Evolutionary conservation across 1,284 basidiomycete genomes (phyloP), one percentile per base, ranked within the genome.

Genomic region (Takashimella koratensis): DNA sequence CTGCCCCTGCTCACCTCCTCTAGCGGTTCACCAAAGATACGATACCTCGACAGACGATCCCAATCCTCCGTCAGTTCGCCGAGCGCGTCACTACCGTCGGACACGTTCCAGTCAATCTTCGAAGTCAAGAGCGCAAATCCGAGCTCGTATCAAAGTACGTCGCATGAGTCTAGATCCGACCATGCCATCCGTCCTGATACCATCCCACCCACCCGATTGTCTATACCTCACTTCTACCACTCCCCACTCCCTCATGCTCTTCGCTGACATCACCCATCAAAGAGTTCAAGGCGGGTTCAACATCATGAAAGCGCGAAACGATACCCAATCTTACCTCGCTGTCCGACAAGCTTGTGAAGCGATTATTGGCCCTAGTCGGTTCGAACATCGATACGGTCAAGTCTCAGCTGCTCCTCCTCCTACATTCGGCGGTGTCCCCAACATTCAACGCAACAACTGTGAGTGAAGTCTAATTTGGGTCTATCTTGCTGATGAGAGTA

Each of bases 71-170:
- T n/a, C 23, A 43, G n/a, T 65, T 70, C 40, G 66, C 57, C 2
- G 53, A 59, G 10, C 51, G 46, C 16, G 58, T 70, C n/a, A n/a
- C n/a, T n/a, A n/a, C n/a, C n/a, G n/a, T 30, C 44, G 59, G 26
- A n/a, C n/a, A 2, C 39, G 47, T 3, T 49, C 63, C 0, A 47
- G 57, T 69, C 8, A 47, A 54, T 24, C 39, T 70, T 2, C 54
- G 61, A 39, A 68, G 62, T 22, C 47, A 47, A 22, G 70, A 71
- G 22, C 57, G 60, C 42, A 76, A 75, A 54, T 59, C 59, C 3
- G 66, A 70, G 19, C 49, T 74, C 3, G 58, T 73, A 4, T 53
- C 57, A 21, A 73, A 70, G 68, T 73, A 48, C 50, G 67, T 57
- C 6, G 3, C 16, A n/a, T 39, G 10, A 5, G 39, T 2, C n/a